Base-by-base conservation (phyloP, 345 rosid species). In the Eucalyptus victrix region DNA sequence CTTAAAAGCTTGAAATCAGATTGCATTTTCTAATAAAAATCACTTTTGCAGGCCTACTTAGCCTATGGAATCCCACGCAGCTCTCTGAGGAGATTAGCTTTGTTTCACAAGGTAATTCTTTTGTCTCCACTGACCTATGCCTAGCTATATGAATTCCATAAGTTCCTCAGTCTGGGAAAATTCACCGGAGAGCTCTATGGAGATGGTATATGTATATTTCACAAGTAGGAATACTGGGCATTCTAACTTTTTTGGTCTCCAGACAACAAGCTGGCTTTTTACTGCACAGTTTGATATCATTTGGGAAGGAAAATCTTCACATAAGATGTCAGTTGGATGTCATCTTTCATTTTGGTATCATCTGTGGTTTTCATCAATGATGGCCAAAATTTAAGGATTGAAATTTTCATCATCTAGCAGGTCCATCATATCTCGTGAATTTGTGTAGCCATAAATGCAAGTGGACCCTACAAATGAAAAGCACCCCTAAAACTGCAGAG, bases 91-190 rank as follows among this genome's bases (percentile, higher is more conserved):
- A 93, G 97, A 92, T 92, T 96, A 90, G 96, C 97, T 60, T 93
- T 97, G 95, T 96, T 97, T 92, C 97, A 97, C 95, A 96, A 96
- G 98, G 99, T 97, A 95, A 89, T 90, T 89, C 88, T 89, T 92
- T 93, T 91, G 88, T 90, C 91, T 83, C 19, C 69, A 87, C 51
- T 76, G 85, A 76, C 85, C 85, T 40, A 10, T 40, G 81, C 81
- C 81, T 72, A 72, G 12, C 2, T 72, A 72, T 69, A 30, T 69
- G 42, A 37, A 34, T 69, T 69, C 80, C 54, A 86, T 42, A 86
- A 53, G 50, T 69, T 50, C 81, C 81, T 18, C 44, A 37, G 81
- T 72, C 81, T 34, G 45, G 81, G 81, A 72, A 72, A 72, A 19
- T 72, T 72, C 26, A 72, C 45, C 81, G 21, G 45, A 34, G 81